These are phyloP conservation scores for Bimuria novae-zelandiae DNA, from an alignment of 2,329 filamentous ascomycete genomes.

Conservation along the genomic window DNA sequence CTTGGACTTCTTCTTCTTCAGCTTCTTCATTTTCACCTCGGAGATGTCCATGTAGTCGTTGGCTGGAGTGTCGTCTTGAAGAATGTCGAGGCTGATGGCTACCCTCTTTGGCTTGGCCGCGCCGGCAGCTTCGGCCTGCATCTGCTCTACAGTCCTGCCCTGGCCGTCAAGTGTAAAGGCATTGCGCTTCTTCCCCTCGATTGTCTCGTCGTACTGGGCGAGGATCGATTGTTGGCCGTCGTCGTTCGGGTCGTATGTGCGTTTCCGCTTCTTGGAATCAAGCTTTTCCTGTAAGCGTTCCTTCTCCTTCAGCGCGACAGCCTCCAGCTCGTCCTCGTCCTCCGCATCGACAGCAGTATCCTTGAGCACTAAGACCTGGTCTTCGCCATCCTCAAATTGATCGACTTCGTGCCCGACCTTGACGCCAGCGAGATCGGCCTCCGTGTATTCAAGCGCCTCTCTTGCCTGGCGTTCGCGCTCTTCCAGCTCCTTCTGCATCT, in stretches of 20 bases:
- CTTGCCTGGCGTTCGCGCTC: conserved; percentile 70
- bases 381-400: conserved; percentile 78
- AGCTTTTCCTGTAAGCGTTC: conserved; percentile 77
- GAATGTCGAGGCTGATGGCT: conserved; percentile 76
- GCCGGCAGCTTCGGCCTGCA: conserved; percentile 61
- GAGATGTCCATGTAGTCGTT: conserved; percentile 90
- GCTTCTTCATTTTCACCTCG: conserved; percentile 84
- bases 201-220: conserved; percentile 94
- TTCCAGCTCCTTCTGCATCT: conserved; percentile 74
- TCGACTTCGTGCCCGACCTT: conserved; percentile 87
- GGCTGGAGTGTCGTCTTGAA: conserved; percentile 65
- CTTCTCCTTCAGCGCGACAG: conserved; percentile 70
- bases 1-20: conserved; percentile 37
- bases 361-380: conserved; percentile 93
- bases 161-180: conserved; percentile 83
- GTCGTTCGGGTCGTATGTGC: conserved; percentile 83
- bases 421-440: conserved; percentile 84
- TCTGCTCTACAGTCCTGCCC: conserved; percentile 67
- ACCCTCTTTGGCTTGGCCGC: conserved; percentile 65
- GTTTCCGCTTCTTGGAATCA: conserved; percentile 86
- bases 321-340: conserved; percentile 89
- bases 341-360: conserved; percentile 82
- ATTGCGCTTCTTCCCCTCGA: conserved; percentile 86
- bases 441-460: conserved; percentile 71
- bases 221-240: conserved; percentile 71